Conservation (phyloP, 2,329 filamentous ascomycete genomes). For the Colletotrichum tropicicola region DNA sequence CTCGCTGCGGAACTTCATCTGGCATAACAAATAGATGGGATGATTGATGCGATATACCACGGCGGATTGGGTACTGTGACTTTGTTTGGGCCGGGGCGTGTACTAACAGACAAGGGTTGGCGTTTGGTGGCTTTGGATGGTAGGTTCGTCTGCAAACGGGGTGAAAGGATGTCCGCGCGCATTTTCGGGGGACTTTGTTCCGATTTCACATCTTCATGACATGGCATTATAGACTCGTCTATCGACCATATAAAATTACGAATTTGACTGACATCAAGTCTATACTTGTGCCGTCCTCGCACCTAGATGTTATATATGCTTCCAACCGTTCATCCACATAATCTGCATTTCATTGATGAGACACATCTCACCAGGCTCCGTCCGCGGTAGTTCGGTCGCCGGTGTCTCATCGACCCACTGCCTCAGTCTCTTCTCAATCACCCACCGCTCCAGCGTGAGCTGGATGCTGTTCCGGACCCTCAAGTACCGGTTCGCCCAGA, state of each 20-base stretch:
- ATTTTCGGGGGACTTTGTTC: not conserved
- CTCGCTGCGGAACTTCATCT: slow-evolving; percentile 81
- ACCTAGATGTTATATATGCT: not conserved
- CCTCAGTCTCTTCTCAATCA: slow-evolving; percentile 49
- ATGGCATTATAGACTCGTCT: slow-evolving; percentile 33
- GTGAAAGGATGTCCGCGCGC: not conserved
- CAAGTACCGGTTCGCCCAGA: slow-evolving; percentile 43
- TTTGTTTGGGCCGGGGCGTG: not conserved
- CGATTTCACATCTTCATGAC: slow-evolving; percentile 11
- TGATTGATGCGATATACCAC: not conserved
- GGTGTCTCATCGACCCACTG: slow-evolving; percentile 37
- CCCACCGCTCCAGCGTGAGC: slow-evolving; percentile 44
- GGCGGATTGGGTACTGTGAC: not conserved
- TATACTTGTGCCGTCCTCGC: not conserved
- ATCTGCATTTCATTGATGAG: slow-evolving; percentile 70
- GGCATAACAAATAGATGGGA: slow-evolving; percentile 76
- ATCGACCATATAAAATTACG: not conserved
- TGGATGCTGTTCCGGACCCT: slow-evolving; percentile 37
- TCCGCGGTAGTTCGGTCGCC: slow-evolving; percentile 37
- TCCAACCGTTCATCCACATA: slow-evolving; percentile 54
- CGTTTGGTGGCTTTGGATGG: slow-evolving; percentile 9
- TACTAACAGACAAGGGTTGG: slow-evolving; percentile 6
- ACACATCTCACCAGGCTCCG: slow-evolving; percentile 57
- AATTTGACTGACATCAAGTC: not conserved
- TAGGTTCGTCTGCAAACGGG: not conserved